phyloP scores from a whole-genome alignment of 768 basidiomycete species.

The Calocybe cyanea region DNA sequence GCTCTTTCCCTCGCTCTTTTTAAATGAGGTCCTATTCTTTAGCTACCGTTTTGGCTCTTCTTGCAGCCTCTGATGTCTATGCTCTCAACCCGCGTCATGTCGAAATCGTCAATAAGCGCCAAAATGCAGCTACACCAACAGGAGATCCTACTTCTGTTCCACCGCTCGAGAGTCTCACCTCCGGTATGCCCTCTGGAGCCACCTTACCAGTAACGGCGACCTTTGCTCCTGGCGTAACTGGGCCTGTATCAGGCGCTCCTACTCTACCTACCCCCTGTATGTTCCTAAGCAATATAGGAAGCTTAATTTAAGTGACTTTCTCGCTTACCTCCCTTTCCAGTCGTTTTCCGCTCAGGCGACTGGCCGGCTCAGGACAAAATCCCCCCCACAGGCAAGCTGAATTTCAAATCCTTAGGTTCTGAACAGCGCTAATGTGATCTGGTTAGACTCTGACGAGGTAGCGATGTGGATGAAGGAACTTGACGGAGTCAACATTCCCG shows the following conservation, averaged over 20 bases:
- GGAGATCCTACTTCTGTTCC: slow-evolving; percentile 49
- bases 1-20: slow-evolving; percentile 13
- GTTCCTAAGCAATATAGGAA: slow-evolving; percentile 18
- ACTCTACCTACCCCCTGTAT: slow-evolving; percentile 61
- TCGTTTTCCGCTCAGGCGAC: slow-evolving; percentile 27
- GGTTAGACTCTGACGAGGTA: slow-evolving; percentile 57
- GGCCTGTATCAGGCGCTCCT: slow-evolving; percentile 65
- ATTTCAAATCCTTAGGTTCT: not conserved
- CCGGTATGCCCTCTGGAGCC: slow-evolving; percentile 56
- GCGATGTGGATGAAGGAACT: slow-evolving; percentile 73
- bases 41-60: slow-evolving; percentile 12
- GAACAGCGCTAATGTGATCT: not conserved
- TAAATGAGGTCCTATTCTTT: slow-evolving; percentile 16
- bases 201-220: slow-evolving; percentile 49
- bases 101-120: slow-evolving; percentile 34
- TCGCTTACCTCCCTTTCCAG: slow-evolving; percentile 12
- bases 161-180: slow-evolving; percentile 53
- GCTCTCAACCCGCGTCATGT: slow-evolving; percentile 16
- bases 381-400: slow-evolving; percentile 51
- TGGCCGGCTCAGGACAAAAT: slow-evolving; percentile 66
- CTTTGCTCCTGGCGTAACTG: slow-evolving; percentile 54
- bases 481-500: slow-evolving; percentile 65
- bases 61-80: slow-evolving; percentile 22
- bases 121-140: slow-evolving; percentile 30
- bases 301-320: too few species aligned